phyloP scores from a whole-genome alignment of 768 basidiomycete genomes.

The Amanita molliuscula region DNA sequence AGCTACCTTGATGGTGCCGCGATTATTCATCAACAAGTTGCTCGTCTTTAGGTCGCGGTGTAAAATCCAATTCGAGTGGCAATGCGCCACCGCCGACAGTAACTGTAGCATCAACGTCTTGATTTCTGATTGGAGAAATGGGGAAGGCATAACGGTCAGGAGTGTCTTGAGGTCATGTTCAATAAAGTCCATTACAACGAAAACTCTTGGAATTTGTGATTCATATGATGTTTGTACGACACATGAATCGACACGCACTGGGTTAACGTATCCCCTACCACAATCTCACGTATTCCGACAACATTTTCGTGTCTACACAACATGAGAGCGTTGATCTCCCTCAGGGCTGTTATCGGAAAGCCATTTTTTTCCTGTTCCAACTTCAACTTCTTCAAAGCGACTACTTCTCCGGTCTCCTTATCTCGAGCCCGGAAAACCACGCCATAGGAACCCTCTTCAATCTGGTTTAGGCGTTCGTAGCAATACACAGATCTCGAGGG shows the following conservation, averaged over 20 bases:
- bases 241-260: conserved; percentile 63
- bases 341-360: conserved; percentile 92
- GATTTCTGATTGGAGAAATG: conserved; percentile 96
- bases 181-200: conserved; percentile 99
- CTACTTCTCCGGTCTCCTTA: conserved; percentile 90
- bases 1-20: conserved; percentile 96
- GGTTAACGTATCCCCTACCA: conserved; percentile 96
- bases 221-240: conserved; percentile 15
- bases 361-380: conserved; percentile 98
- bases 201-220: conserved; percentile 57
- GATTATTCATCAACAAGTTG: conserved; percentile 97
- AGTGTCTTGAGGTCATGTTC: conserved; percentile 98
- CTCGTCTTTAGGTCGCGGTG: conserved; percentile 97
- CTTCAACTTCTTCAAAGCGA: conserved; percentile 96
- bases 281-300: conserved; percentile 93
- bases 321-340: conserved; percentile 97
- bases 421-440: conserved; percentile 95
- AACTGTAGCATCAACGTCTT: conserved; percentile 95
- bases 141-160: conserved; percentile 88
- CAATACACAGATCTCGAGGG: conserved; percentile 90
- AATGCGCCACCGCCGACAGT: conserved; percentile 85
- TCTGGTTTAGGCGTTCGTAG: conserved; percentile 93
- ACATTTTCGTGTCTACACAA: conserved; percentile 91
- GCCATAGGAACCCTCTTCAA: conserved; percentile 97
- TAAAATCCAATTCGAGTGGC: conserved; percentile 95